A percentile compares a stretch with the other conserved stretches of the same genome.
These are phyloP conservation scores for Miscanthus lutarioriparius DNA, from an alignment of 176 grass and related monocot genomes.

Conservation along the genomic window DNA sequence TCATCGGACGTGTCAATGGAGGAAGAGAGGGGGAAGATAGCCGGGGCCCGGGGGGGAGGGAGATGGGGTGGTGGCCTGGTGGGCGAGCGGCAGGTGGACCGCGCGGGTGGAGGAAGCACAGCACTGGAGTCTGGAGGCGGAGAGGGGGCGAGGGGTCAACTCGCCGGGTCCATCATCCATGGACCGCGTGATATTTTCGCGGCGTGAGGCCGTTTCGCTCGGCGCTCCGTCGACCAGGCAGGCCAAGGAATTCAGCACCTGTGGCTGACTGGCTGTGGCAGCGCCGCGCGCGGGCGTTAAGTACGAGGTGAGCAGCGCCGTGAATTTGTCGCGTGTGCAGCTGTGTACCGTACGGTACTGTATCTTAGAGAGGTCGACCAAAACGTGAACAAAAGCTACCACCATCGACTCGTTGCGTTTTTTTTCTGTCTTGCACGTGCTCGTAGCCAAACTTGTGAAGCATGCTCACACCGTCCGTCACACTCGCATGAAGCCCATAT, in stretches of 20 bases:
- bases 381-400: neutral
- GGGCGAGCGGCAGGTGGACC: slow-evolving; percentile 15
- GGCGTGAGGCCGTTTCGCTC: neutral
- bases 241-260: neutral
- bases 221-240: neutral
- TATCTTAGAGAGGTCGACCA: neutral
- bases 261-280: neutral
- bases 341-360: neutral
- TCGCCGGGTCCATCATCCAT: neutral
- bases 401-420: no score
- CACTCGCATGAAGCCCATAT: neutral
- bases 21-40: no score
- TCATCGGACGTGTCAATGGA: fast-evolving
- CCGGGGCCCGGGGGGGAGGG: neutral
- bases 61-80: neutral
- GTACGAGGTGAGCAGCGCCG: slow-evolving; percentile 25
- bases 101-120: neutral
- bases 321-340: neutral
- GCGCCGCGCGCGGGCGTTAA: slow-evolving; percentile 13
- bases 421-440: no score
- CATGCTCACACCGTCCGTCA: neutral
- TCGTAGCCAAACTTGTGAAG: neutral
- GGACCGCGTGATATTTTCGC: slow-evolving; percentile 21
- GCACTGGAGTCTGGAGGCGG: neutral
- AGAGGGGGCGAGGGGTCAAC: neutral